phyloP scores from a whole-genome alignment of 2,329 filamentous ascomycete species.

The Exutisphaerella laricina region DNA sequence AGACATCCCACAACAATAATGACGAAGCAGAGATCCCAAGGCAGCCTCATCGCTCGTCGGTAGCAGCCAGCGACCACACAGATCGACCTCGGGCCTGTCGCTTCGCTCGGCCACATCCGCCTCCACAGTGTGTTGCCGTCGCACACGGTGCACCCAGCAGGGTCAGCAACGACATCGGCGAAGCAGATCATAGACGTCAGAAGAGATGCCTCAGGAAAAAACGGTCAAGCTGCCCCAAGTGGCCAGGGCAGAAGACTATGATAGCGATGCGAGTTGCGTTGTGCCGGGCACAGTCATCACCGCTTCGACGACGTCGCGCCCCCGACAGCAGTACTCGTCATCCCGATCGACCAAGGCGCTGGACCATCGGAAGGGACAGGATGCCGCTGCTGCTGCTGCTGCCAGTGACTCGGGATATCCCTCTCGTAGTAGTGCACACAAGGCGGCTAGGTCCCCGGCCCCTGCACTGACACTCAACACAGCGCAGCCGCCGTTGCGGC shows the following conservation, averaged over 20 bases:
- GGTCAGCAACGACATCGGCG: constrained; percentile 1
- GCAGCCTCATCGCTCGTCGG: constrained; percentile 7
- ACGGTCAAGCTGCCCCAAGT: constrained; percentile 8
- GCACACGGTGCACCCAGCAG: constrained; percentile 1
- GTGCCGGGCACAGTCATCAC: constrained; percentile 43
- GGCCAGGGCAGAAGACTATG: constrained; percentile 37
- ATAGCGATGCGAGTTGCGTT: constrained; percentile 38
- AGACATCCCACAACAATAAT: constrained; percentile 28
- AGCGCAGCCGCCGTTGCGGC: constrained; percentile 7
- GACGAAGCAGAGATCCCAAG: constrained; percentile 16
- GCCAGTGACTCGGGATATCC: constrained; percentile 59
- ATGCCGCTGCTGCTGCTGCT: too few species aligned
- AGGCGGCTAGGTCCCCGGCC: constrained; percentile 8
- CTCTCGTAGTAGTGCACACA: constrained; percentile 33
- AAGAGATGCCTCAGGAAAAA: constrained; percentile 10
- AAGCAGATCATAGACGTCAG: background rate
- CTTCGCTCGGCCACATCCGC: constrained; percentile 5
- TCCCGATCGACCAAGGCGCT: constrained; percentile 31
- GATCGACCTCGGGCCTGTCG: constrained; percentile 2
- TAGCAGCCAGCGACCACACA: constrained; percentile 7
- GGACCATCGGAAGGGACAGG: too few species aligned
- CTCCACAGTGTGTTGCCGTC: constrained; percentile 3
- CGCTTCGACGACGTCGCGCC: constrained; percentile 46
- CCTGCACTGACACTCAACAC: constrained; percentile 9
- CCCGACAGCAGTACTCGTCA: constrained; percentile 27